A percentile compares a stretch with the other conserved stretches of the same genome.
These are phyloP conservation scores for Cardiospermum halicacabum DNA, from an alignment of 345 rosid genomes.

Conservation along the genomic window DNA sequence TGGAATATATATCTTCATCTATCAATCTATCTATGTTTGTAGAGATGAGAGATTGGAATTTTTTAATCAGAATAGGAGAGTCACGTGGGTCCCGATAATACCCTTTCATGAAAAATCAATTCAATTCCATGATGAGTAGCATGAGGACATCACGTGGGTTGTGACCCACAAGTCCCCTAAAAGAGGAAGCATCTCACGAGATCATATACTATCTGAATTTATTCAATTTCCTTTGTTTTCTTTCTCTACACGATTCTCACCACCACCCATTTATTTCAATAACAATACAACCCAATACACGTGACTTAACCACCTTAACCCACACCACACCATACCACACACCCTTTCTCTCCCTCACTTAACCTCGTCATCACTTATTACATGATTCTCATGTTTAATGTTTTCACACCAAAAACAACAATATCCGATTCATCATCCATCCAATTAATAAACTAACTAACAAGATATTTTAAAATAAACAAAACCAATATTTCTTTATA, in stretches of 20 bases:
- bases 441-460: neutral
- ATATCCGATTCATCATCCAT: too few species aligned
- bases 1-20: slow-evolving; percentile 22
- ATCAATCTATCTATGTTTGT: slow-evolving; percentile 11
- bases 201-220: slow-evolving; percentile 3
- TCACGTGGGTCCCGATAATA: slow-evolving; percentile 19
- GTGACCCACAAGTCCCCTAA: slow-evolving; percentile 62
- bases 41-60: slow-evolving; percentile 24
- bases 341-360: slow-evolving; percentile 43
- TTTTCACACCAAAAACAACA: neutral
- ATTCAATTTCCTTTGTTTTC: slow-evolving; percentile 30
- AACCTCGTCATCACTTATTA: slow-evolving; percentile 40
- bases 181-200: slow-evolving; percentile 49
- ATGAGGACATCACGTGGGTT: slow-evolving; percentile 68
- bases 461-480: slow-evolving; percentile 10
- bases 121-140: slow-evolving; percentile 25
- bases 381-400: neutral
- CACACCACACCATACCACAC: slow-evolving; percentile 58
- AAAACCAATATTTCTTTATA: slow-evolving; percentile 19
- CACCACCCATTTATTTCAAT: slow-evolving; percentile 20
- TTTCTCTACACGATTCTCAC: slow-evolving; percentile 52
- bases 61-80: slow-evolving; percentile 7
- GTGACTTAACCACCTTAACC: slow-evolving; percentile 80
- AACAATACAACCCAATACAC: slow-evolving; percentile 58
- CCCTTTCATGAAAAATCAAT: slow-evolving; percentile 28